Percentiles rank a stretch among this genome's conserved stretches.
Conservation (phyloP, 31 red algal species). For the Porphyra umbilicalis region DNA sequence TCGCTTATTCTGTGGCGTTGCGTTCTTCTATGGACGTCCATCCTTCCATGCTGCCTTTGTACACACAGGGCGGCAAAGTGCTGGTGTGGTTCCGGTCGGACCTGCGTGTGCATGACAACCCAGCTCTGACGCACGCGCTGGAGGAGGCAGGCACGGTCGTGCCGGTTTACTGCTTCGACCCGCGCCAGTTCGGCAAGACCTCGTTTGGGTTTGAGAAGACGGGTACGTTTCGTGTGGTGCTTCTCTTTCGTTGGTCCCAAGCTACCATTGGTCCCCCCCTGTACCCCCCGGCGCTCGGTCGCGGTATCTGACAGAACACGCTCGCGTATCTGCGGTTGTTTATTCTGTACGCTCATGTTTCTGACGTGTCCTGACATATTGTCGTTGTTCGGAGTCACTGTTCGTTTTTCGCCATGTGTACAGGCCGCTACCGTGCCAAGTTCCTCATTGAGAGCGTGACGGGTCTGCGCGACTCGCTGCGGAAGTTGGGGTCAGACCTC, state of each 20-base stretch:
- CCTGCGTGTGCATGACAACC: slow-evolving; percentile 92
- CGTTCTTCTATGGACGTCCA: too few species aligned
- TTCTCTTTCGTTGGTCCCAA: too few species aligned
- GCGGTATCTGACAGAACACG: background rate
- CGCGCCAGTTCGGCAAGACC: slow-evolving; percentile 92
- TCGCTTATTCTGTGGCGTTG: too few species aligned
- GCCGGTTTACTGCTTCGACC: slow-evolving; percentile 95
- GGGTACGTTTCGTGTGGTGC: background rate
- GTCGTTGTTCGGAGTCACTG: background rate
- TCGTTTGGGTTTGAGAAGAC: slow-evolving; percentile 99
- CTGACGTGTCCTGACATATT: background rate
- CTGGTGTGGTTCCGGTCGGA: slow-evolving; percentile 90
- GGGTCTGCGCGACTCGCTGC: slow-evolving; percentile 63
- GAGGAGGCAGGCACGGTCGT: slow-evolving; percentile 69
- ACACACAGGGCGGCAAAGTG: slow-evolving; percentile 24
- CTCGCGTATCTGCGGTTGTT: too few species aligned
- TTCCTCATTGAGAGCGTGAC: slow-evolving; percentile 88
- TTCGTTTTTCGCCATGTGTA: background rate
- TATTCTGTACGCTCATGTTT: background rate
- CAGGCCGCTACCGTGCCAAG: slow-evolving; percentile 76
- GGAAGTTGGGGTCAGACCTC: slow-evolving; percentile 69
- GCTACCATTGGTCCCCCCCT: too few species aligned
- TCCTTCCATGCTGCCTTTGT: background rate
- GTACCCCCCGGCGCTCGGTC: too few species aligned
- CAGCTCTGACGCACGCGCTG: slow-evolving; percentile 62